Percentiles rank a stretch among this genome's conserved stretches.
These are phyloP conservation scores for Chlamydomonas sp. DNA, from an alignment of 139 green algal species.

Conservation along the genomic window DNA sequence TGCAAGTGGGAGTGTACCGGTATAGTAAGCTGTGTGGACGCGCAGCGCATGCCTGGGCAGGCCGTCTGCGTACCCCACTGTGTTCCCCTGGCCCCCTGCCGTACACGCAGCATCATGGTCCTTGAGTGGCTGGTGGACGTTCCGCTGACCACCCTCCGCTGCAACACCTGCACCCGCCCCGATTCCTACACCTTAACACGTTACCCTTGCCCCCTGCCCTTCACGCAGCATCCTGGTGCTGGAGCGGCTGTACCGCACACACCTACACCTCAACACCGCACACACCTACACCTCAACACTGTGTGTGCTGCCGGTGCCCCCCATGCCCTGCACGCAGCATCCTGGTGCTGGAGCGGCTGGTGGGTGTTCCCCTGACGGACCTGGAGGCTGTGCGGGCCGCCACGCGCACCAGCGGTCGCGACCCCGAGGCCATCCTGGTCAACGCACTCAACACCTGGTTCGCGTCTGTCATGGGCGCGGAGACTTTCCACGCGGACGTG, in stretches of 20 bases:
- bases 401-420: conserved; percentile 34
- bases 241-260: conserved; percentile 93
- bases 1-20: background rate
- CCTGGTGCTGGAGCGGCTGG: conserved; percentile 93
- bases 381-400: conserved; percentile 84
- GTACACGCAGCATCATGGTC: too few relatives aligned
- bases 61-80: too few relatives aligned
- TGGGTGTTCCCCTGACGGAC: conserved; percentile 93
- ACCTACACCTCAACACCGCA: too few relatives aligned
- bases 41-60: background rate
- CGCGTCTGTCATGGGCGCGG: conserved; percentile 80
- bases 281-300: too few relatives aligned
- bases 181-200: too few relatives aligned
- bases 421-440: conserved; percentile 72
- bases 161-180: too few relatives aligned
- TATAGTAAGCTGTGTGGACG: background rate
- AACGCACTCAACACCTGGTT: conserved; percentile 97
- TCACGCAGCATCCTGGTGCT: conserved; percentile 88
- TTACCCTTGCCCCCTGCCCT: too few relatives aligned
- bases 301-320: too few relatives aligned
- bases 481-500: conserved; percentile 98
- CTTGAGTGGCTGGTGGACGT: too few relatives aligned
- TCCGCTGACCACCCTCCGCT: too few relatives aligned
- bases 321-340: too few relatives aligned
- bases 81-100: too few relatives aligned